Evolutionary conservation across 768 basidiomycete species (phyloP).

Genomic region (Boletus patriciae): DNA sequence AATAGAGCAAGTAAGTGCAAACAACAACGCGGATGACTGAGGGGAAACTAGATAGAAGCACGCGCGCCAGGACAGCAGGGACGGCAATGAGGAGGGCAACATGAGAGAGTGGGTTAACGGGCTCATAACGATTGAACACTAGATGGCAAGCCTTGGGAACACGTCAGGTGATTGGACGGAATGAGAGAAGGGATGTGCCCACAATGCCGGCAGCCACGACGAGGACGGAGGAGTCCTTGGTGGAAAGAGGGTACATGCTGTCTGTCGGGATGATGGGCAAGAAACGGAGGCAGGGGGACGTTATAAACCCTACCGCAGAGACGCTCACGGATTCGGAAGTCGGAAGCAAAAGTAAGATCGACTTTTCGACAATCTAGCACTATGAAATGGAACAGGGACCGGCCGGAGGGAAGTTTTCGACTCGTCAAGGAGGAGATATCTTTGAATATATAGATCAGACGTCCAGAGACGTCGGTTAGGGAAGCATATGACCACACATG

Average conservation of each 20-base stretch:
- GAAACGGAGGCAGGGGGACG: conserved; percentile 11
- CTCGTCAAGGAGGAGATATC: conserved; percentile 17
- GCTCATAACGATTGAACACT: conserved; percentile 35
- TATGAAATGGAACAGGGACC: conserved; percentile 23
- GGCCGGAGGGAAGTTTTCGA: conserved; percentile 22
- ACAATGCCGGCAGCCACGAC: conserved; percentile 27
- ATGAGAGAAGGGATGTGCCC: conserved; percentile 1
- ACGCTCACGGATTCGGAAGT: conserved; percentile 34
- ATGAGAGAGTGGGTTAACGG: conserved; percentile 28
- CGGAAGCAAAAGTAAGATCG: conserved; percentile 34
- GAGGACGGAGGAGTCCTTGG: conserved; percentile 23
- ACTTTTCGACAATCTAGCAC: conserved; percentile 38
- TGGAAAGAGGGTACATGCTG: conserved; percentile 20
- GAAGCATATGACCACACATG: conserved; percentile 2
- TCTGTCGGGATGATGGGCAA: conserved; percentile 18
- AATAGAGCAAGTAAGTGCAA: conserved; percentile 30
- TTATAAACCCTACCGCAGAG: conserved; percentile 27
- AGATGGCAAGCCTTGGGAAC: conserved; percentile 28
- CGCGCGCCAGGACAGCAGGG: conserved; percentile 21
- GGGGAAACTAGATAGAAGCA: conserved; percentile 15
- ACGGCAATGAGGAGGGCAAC: conserved; percentile 22
- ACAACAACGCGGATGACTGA: conserved; percentile 11
- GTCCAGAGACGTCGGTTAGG: conserved; percentile 18
- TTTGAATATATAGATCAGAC: conserved; percentile 19
- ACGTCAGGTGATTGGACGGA: conserved; percentile 8